Base-by-base conservation (phyloP, 2,329 filamentous ascomycete species). In the Monosporascus cannonballus region DNA sequence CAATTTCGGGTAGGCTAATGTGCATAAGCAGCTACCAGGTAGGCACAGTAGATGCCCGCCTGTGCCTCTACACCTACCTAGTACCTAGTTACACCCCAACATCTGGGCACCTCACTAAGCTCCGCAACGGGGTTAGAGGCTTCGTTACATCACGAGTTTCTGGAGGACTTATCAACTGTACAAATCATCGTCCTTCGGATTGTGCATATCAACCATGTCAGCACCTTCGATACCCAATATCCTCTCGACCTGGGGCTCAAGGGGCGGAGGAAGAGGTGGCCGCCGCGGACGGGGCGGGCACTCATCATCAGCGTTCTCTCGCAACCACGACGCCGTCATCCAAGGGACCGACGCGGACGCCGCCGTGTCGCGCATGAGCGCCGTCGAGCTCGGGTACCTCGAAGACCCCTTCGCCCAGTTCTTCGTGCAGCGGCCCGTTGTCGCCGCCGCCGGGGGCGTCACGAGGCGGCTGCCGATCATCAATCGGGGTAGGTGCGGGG, bases 321-420 rank as follows among this genome's bases (percentile, higher is more conserved):
- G 65, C 42, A 71, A 72, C 47, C 84, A 86, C 60, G 92, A 97
- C 70, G 76, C 79, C 54, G 81, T 87, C 41, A 86, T 99, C 53
- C 93, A 96, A 69, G 84, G 85, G 57, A 99, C 94, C 3, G 94
- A 99, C 71, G 85, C 86, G 55, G 94, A 99, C 74, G 94, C 94
- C 25, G 90, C 90, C 54, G 84, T 90, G 42, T 96, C 91, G 30
- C 83, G 94, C 37, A 75, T 96, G 70, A 97, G 92, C 68, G 93
- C 93, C 14, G 90, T 97, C 17, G 81, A 87, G 52, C 68, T 90
- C 49, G 91, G 90, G 34, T 97, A 97, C 67, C 76, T 99, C 1
- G 73, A 88, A 2, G 94, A 99, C 66, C 81, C 81, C 0, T 97
- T 87, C 71, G 90, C 91, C 2, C 73, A 73, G 50, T 77, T 78